phyloP scores from a whole-genome alignment of 805 yeast species.

The Candida arabinofermentans region DNA sequence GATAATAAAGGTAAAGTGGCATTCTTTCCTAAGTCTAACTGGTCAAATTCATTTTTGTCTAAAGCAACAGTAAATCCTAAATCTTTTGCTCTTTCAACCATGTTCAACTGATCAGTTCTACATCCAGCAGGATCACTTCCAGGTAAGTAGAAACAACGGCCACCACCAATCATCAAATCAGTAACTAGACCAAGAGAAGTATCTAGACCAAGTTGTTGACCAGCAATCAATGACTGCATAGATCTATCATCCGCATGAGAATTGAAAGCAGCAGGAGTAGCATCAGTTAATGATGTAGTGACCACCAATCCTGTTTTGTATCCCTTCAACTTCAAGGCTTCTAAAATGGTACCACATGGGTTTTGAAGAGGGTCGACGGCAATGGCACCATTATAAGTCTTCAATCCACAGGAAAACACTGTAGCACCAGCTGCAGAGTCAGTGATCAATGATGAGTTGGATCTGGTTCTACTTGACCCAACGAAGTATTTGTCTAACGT shows the following conservation, averaged over 20 bases:
- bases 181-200: constrained; percentile 70
- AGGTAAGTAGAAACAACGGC: constrained; percentile 79
- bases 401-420: constrained; percentile 81
- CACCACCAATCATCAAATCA: constrained; percentile 88
- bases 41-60: constrained; percentile 55
- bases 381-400: constrained; percentile 87
- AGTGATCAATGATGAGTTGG: constrained; percentile 72
- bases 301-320: constrained; percentile 87
- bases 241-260: constrained; percentile 72
- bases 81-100: constrained; percentile 57
- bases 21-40: constrained; percentile 50
- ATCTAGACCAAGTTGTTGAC: constrained; percentile 79
- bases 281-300: constrained; percentile 89
- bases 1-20: constrained; percentile 76
- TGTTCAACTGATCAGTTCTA: constrained; percentile 64
- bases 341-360: constrained; percentile 89
- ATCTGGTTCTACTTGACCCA: constrained; percentile 83
- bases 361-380: constrained; percentile 64
- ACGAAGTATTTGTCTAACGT: constrained; percentile 64
- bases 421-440: constrained; percentile 98
- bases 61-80: constrained; percentile 67
- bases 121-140: constrained; percentile 50
- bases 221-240: constrained; percentile 83
- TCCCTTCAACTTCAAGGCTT: constrained; percentile 80
- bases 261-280: constrained; percentile 90